phyloP scores from a whole-genome alignment of 176 grass and related monocot species.

The Oryza longistaminata region DNA sequence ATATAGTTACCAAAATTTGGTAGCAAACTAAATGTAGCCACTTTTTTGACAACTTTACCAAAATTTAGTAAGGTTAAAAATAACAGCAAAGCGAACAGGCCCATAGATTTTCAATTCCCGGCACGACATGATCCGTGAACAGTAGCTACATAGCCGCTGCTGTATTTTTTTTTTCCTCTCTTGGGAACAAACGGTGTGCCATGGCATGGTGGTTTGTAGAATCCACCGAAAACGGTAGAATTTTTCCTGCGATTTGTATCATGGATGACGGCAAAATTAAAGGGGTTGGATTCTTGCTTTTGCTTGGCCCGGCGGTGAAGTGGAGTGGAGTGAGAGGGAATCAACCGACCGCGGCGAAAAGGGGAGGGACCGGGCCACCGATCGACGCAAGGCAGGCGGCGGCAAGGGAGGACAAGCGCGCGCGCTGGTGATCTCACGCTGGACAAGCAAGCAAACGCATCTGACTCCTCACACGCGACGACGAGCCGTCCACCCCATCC shows the following conservation, averaged over 20 bases:
- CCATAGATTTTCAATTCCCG: background rate
- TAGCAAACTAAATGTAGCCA: too few species aligned
- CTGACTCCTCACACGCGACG: background rate
- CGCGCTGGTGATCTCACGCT: constrained; percentile 17
- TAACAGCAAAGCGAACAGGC: too few species aligned
- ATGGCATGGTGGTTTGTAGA: background rate
- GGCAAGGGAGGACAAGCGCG: background rate
- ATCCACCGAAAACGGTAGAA: background rate
- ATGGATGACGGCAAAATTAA: background rate
- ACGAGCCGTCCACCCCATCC: background rate
- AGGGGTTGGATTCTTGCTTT: constrained; percentile 24
- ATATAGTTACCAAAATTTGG: too few species aligned
- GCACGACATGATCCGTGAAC: background rate
- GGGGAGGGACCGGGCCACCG: background rate
- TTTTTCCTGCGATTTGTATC: background rate
- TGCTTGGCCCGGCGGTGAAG: background rate
- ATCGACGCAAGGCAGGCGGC: background rate
- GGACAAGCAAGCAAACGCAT: constrained; percentile 24
- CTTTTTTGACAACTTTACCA: too few species aligned
- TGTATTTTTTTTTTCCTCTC: background rate
- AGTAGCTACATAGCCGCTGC: background rate
- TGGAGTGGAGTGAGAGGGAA: constrained; percentile 35
- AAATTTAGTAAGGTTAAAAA: too few species aligned
- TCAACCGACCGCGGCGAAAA: background rate
- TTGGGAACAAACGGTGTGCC: background rate